A percentile compares a stretch with the other conserved stretches of the same genome.
Conservation (phyloP, 345 rosid species). For the Luvunga scandens region DNA sequence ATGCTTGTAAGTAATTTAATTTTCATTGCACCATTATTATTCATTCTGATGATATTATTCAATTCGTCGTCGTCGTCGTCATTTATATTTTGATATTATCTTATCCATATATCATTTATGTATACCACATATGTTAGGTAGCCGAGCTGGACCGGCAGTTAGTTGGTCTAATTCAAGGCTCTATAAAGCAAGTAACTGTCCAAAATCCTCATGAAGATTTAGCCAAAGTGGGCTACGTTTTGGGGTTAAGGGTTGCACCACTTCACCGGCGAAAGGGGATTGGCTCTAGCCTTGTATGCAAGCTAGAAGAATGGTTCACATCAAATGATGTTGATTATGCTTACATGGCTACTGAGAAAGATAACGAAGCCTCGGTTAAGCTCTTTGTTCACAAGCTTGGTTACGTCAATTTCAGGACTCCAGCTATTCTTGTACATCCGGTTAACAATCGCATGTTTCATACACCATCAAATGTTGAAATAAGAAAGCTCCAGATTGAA, state of each 20-base stretch:
- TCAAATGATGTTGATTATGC: slow-evolving; percentile 51
- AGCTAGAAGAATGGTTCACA: slow-evolving; percentile 73
- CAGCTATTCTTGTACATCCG: slow-evolving; percentile 66
- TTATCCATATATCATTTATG: too few species aligned
- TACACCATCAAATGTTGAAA: slow-evolving; percentile 31
- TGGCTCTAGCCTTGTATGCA: slow-evolving; percentile 48
- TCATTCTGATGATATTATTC: background rate
- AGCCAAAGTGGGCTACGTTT: slow-evolving; percentile 61
- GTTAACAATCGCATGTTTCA: slow-evolving; percentile 34
- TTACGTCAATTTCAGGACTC: slow-evolving; percentile 55
- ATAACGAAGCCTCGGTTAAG: slow-evolving; percentile 59
- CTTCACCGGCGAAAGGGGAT: slow-evolving; percentile 57
- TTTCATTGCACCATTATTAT: background rate
- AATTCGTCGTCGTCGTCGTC: too few species aligned
- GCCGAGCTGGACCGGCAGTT: slow-evolving; percentile 57
- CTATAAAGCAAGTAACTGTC: slow-evolving; percentile 58
- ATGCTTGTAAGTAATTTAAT: slow-evolving; percentile 55
- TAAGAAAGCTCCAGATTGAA: slow-evolving; percentile 46
- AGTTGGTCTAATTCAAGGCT: slow-evolving; percentile 77
- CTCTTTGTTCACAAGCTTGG: slow-evolving; percentile 53
- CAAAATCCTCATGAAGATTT: slow-evolving; percentile 30
- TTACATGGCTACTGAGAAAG: slow-evolving; percentile 79
- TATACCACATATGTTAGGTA: slow-evolving; percentile 35
- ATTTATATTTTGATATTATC: too few species aligned
- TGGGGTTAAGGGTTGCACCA: slow-evolving; percentile 65